Evolutionary conservation across 75 land plant species (phyloP).

Genomic region (Larix kaempferi): DNA sequence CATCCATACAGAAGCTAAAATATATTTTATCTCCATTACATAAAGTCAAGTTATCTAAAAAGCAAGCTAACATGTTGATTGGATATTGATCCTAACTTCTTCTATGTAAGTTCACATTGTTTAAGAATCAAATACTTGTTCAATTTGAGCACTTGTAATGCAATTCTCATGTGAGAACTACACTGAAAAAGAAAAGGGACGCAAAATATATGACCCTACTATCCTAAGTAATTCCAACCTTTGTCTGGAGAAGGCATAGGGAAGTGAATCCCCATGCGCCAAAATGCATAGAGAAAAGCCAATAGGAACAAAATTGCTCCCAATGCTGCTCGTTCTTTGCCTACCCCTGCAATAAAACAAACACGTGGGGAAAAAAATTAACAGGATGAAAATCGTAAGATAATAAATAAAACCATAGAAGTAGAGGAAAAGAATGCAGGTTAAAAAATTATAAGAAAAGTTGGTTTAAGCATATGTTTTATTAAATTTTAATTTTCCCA

Average conservation of each 20-base stretch:
- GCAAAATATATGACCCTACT: not conserved
- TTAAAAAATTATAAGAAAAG: not conserved
- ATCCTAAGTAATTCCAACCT: constrained; percentile 28
- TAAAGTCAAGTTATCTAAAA: not conserved
- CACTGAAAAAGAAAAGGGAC: not conserved
- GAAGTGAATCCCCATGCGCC: constrained; percentile 96
- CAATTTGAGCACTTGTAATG: not conserved
- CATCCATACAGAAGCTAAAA: no score
- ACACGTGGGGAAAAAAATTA: not conserved
- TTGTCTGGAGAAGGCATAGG: constrained; percentile 92
- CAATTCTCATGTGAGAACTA: not conserved
- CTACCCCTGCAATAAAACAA: constrained; percentile 46
- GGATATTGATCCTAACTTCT: not conserved
- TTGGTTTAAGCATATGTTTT: not conserved
- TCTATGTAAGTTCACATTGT: not conserved
- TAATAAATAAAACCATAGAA: not conserved
- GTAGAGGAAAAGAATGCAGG: not conserved
- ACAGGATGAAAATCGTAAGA: not conserved
- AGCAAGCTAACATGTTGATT: not conserved
- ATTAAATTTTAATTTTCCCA: not conserved
- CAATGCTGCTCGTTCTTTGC: constrained; percentile 73
- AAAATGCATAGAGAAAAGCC: constrained; percentile 86
- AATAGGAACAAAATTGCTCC: constrained; percentile 70
- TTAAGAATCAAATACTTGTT: not conserved
- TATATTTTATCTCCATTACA: not conserved